Evolutionary conservation across 441 rosid genomes (phyloP), one percentile per base, ranked within the genome.

Genomic region (Gossypium davidsonii): DNA sequence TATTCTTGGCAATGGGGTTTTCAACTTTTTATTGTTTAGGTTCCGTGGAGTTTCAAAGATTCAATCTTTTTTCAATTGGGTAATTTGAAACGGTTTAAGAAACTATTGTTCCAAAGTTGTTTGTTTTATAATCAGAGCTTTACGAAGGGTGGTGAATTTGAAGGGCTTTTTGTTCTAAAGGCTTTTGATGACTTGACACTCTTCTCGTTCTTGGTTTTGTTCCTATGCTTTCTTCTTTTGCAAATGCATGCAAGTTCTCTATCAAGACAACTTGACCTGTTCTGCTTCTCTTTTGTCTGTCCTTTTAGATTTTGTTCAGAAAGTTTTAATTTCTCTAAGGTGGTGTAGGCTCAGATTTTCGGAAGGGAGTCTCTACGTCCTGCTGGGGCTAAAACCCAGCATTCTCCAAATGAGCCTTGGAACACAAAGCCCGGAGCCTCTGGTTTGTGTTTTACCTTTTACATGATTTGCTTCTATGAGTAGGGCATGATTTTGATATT

Each of bases 311-410:
- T 56, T 66, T 15, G 1, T 61, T 51, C 37, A 62, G 57, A 62
- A 34, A 14, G 42, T 72, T 59, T 10, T 58, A 44, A 57, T 34
- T 67, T 61, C 34, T 67, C 31, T 28, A 11, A 57, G 23, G 56
- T n/a, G 52, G 52, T 68, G 62, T 71, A 59, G 20, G 18, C 68
- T 71, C 75, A 56, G 98, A 88, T 72, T 52, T 1, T 82, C 53
- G 97, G 90, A 74, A 85, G 85, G 75, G 90, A 85, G 71, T 79
- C 92, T 14, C 18, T 82, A 73, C 84, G 77, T 63, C 81, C 82
- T 42, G 89, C 83, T 74, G 69, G 71, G 31, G 82, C 61, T 51
- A 81, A 74, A 75, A 84, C 76, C 61, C 79, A 79, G 78, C 87
- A 85, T 75, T 70, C 73, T 74, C 18, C 82, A 39, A 78, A 26